Conservation (phyloP, 2,329 filamentous ascomycete genomes). For the Pestalotiopsis sp. region DNA sequence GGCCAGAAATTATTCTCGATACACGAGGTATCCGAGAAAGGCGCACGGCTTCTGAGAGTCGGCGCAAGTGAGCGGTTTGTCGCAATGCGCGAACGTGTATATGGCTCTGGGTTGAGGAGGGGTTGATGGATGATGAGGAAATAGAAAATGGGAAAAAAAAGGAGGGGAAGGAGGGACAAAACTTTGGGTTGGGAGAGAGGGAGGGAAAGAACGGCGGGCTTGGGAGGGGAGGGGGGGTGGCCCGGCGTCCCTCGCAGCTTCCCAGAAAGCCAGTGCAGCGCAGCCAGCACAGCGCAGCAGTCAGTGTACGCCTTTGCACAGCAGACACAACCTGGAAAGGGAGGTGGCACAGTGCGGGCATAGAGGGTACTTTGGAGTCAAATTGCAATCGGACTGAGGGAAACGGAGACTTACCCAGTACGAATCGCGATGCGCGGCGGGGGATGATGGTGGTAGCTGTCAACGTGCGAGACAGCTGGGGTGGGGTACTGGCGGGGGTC, state of each 20-base stretch:
- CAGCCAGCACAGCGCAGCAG: conserved; percentile 22
- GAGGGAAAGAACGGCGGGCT: conserved; percentile 19
- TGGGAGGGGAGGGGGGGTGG: neutral
- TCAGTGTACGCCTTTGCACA: conserved; percentile 7
- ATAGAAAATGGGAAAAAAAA: conserved; percentile 30
- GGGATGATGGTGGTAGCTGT: neutral
- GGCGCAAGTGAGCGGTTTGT: conserved; percentile 23
- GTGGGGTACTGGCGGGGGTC: conserved; percentile 2
- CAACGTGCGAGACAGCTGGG: conserved; percentile 1
- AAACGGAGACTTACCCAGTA: conserved; percentile 9
- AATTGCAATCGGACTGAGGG: neutral
- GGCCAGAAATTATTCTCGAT: conserved; percentile 30
- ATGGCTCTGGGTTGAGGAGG: conserved; percentile 25
- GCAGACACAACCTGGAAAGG: conserved; percentile 1
- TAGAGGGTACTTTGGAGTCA: neutral
- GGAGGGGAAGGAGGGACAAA: conserved; percentile 34
- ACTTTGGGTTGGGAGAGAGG: conserved; percentile 22
- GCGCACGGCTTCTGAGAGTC: conserved; percentile 31
- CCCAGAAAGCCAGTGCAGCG: conserved; percentile 15
- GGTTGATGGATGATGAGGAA: conserved; percentile 29
- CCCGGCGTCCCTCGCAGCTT: neutral
- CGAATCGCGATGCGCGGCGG: neutral
- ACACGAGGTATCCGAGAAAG: conserved; percentile 32
- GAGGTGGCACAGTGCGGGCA: conserved; percentile 1
- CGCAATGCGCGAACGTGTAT: conserved; percentile 24